Conservation (phyloP, 768 basidiomycete species). For the Imleria badia region DNA sequence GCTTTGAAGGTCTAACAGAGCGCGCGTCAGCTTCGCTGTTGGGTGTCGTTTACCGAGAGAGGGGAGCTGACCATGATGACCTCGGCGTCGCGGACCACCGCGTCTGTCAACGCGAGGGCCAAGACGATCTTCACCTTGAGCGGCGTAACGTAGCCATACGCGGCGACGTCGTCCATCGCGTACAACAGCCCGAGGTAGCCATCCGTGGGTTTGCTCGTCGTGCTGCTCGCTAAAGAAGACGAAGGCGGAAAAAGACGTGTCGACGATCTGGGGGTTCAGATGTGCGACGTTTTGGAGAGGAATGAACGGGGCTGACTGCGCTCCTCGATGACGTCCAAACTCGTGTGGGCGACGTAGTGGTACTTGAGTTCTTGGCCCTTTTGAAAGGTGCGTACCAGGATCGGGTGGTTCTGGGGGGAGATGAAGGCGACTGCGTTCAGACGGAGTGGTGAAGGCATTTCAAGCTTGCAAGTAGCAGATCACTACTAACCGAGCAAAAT, state of each 20-base stretch:
- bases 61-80: slow-evolving; percentile 55
- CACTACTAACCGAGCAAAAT: too few relatives aligned
- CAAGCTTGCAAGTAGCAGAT: background rate
- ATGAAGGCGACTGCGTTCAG: slow-evolving; percentile 85
- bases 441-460: slow-evolving; percentile 66
- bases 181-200: slow-evolving; percentile 86
- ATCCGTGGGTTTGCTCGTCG: slow-evolving; percentile 61
- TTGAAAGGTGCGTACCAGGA: slow-evolving; percentile 72
- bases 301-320: slow-evolving; percentile 56
- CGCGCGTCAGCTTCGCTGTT: background rate
- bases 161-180: slow-evolving; percentile 90
- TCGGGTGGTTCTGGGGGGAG: slow-evolving; percentile 76
- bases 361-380: slow-evolving; percentile 71
- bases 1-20: slow-evolving; percentile 76
- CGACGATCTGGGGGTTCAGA: background rate
- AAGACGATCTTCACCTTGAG: slow-evolving; percentile 86
- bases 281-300: background rate
- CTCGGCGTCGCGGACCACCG: slow-evolving; percentile 78
- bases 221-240: slow-evolving; percentile 31
- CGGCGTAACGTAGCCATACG: slow-evolving; percentile 90
- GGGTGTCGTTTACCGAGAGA: background rate
- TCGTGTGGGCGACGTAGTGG: slow-evolving; percentile 89
- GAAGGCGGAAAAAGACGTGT: background rate
- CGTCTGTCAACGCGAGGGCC: slow-evolving; percentile 75
- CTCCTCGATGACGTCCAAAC: slow-evolving; percentile 89